Evolutionary conservation across 139 green algal genomes (phyloP), one percentile per base, ranked within the genome.

Genomic region (Tetradesmus obliquus): DNA sequence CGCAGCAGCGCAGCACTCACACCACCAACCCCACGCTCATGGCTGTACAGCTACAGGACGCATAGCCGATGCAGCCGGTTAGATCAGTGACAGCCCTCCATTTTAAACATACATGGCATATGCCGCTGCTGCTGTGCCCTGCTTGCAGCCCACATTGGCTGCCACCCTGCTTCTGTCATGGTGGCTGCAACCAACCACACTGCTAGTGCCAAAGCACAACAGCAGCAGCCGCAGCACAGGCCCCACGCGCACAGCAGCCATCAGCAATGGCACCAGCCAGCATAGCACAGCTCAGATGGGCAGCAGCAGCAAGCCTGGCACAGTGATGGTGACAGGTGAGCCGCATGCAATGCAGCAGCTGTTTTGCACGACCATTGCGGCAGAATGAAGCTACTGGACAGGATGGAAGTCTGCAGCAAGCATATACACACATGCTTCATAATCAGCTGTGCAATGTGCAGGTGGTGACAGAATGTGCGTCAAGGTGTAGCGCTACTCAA

Each of bases 251-350:
- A 85, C 79, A 85, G 79, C 79, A 62, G 60, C 8, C 32, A 1
- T 55, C 7, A 62, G 82, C 53, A 62, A 57, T 71, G 45, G 82
- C 82, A 32, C 82, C 82, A 71, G 82, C 53, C 15, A 22, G 53
- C n/a, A 6, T 13, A 22, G 19, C 8, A 24, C 32, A 45, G 32
- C 32, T 45, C 7, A 4, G 60, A 1, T 13, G 15, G 60, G 60
- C 60, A 71, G 19, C 60, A 32, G 12, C 20, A n/a, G 54, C 53
- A 72, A 22, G 17, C 54, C 54, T 15, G 82, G 82, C 54, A 86
- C 82, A 17, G 82, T 86, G 8, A 15, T 86, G n/a, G 82, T 86
- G 5, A 86, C 82, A 51, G 82, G 82, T 86, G 24, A 53, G n/a
- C 2, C 8, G 2, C 17, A 8, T 76, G 66, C 66, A 76, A 76